Percentiles rank a stretch among this genome's conserved stretches.
Conservation (phyloP, 169 alveolate genomes). For the Eimeria tenella region DNA sequence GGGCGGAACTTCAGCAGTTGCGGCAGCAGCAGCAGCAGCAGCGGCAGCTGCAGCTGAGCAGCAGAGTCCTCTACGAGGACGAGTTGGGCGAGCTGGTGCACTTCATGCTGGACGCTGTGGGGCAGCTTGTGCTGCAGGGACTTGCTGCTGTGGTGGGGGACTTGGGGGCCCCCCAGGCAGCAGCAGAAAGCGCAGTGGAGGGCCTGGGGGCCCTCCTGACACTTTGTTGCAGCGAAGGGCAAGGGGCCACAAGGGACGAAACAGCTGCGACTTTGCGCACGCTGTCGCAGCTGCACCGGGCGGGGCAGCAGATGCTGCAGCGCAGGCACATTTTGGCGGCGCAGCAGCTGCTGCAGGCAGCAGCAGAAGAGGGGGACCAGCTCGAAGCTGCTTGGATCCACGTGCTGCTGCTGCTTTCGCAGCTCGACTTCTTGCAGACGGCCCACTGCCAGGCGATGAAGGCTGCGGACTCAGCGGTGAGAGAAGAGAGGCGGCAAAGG, state of each 20-base stretch:
- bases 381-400: not conserved
- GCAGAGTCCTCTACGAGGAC: not conserved
- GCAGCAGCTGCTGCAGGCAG: conserved; percentile 13
- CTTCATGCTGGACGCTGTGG: not conserved
- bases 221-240: conserved; percentile 6
- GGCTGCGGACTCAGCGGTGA: not conserved
- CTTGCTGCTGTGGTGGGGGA: not conserved
- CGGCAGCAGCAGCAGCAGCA: conserved; percentile 42
- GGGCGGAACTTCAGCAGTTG: not conserved
- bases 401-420: not conserved
- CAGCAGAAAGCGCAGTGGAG: not conserved
- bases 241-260: not conserved
- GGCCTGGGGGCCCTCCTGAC: conserved; percentile 10
- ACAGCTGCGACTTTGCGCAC: conserved; percentile 11
- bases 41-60: not conserved
- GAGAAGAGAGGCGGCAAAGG: not conserved
- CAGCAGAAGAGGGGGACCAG: not conserved
- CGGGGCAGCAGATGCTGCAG: not conserved
- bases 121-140: not conserved
- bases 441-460: not conserved
- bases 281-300: conserved; percentile 4
- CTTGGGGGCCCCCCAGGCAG: not conserved
- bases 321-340: not conserved
- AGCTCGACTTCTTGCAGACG: conserved; percentile 14
- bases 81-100: not conserved